Evolutionary conservation across 306 rosid species (phyloP).

Genomic region (Gillenia trifoliata): DNA sequence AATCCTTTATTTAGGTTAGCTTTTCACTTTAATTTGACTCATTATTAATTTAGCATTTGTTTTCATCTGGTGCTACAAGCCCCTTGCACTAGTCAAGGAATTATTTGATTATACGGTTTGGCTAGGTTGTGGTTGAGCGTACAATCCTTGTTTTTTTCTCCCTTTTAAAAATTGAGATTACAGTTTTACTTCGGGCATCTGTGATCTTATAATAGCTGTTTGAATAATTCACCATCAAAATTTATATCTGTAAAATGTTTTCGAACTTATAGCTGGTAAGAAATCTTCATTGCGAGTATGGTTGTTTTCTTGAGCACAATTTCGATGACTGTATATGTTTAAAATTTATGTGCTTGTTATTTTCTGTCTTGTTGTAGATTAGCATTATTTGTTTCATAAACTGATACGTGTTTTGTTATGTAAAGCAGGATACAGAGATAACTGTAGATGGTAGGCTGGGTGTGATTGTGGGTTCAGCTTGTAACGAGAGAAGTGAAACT

Average conservation of each 20-base stretch:
- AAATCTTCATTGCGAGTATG: neutral
- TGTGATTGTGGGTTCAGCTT: slow-evolving; percentile 22
- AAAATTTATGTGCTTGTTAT: neutral
- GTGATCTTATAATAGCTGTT: neutral
- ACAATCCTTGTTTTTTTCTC: neutral
- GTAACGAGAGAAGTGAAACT: slow-evolving; percentile 36
- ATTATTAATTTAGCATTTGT: neutral
- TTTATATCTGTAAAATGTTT: neutral
- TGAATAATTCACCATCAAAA: neutral
- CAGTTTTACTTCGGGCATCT: neutral
- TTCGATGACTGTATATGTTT: neutral
- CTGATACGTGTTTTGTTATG: neutral
- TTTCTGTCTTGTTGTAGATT: neutral
- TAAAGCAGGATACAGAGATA: slow-evolving; percentile 50
- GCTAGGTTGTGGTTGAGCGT: neutral
- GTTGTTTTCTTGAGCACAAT: neutral
- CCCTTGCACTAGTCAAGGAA: neutral
- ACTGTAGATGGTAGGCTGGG: slow-evolving; percentile 32
- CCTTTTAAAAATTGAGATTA: too few relatives aligned
- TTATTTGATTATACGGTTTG: neutral
- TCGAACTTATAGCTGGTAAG: neutral
- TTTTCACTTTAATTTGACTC: neutral
- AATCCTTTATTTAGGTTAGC: neutral
- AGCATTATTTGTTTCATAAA: neutral
- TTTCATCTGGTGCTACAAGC: neutral